Conservation (phyloP, 2,329 filamentous ascomycete species). For the Venturia effusa region DNA sequence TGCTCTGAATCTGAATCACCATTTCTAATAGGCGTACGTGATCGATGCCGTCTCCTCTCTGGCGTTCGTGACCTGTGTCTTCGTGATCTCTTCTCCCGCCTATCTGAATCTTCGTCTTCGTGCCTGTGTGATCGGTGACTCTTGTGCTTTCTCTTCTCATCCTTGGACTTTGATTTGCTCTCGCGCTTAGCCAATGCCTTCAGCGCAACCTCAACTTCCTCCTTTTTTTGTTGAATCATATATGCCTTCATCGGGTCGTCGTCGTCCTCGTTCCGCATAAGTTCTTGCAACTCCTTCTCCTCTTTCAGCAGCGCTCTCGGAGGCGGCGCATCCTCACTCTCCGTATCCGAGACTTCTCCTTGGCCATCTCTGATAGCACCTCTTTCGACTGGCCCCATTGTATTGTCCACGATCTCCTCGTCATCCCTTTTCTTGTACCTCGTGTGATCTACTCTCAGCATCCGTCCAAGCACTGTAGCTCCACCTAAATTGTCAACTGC, state of each 20-base stretch:
- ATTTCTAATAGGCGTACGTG: not conserved
- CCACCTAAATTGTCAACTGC: constrained; percentile 94
- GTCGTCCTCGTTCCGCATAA: constrained; percentile 76
- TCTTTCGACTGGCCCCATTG: constrained; percentile 3
- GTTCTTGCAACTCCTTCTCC: constrained; percentile 63
- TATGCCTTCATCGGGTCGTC: constrained; percentile 97
- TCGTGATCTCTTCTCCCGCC: not conserved
- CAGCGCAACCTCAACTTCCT: constrained; percentile 41
- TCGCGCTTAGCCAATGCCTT: constrained; percentile 1
- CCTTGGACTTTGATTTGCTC: constrained; percentile 2
- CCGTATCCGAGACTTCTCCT: constrained; percentile 31
- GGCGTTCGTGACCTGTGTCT: not conserved
- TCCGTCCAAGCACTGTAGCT: constrained; percentile 66
- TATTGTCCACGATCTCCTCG: constrained; percentile 35
- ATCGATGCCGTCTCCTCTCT: not conserved
- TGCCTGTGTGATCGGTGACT: constrained; percentile 4
- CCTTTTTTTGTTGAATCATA: constrained; percentile 81
- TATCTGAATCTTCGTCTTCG: not conserved
- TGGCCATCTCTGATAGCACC: constrained; percentile 20
- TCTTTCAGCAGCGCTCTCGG: constrained; percentile 61
- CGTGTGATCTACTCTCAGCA: constrained; percentile 84
- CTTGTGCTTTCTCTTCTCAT: constrained; percentile 2
- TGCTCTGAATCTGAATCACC: not conserved
- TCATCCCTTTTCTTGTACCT: constrained; percentile 84
- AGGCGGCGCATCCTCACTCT: constrained; percentile 28